Evolutionary conservation across 768 basidiomycete genomes (phyloP), one percentile per base, ranked within the genome.

Genomic region (Leccinum longicurvipes): DNA sequence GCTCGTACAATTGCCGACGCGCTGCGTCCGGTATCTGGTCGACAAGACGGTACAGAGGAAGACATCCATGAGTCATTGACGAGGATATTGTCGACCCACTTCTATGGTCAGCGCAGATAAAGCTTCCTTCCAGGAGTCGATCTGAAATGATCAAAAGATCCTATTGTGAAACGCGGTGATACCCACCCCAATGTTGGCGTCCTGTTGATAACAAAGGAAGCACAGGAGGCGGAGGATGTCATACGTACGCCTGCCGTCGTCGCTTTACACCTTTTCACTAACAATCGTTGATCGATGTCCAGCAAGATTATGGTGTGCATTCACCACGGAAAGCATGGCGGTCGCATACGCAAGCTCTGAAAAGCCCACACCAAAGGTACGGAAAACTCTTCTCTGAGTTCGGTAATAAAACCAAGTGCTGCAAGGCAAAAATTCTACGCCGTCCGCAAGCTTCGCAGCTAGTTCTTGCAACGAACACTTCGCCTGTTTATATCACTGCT

Each of bases 261-360:
- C 14, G 14, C 28, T 32, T 31, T 21, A 3, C 46, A 29, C 11
- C 27, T 50, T 49, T 56, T 45, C 25, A 12, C 53, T 47, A 45
- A 48, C 2, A 15, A 47, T 39, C 19, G 47, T 28, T 57, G 10
- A 41, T 25, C 6, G 29, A 47, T 31, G 9, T 46, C 25, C 45
- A 88, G 89, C 79, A 28, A 82, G 87, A 31, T 70, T 91, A 34
- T 92, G 89, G 87, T 91, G 90, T 65, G 88, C 83, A 39, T 93
- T 92, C 71, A 92, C 91, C 7, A 86, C 91, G 24, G 76, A 82
- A 19, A 89, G 86, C 67, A 91, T 93, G 89, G 87, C 90, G 0
- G 75, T 92, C 52, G 89, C 80, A 28, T 90, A 86, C 62, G 82
- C 81, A 17, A 83, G 86, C 17, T 77, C 82, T 31, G 56, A 53